Evolutionary conservation across 768 basidiomycete species (phyloP), one percentile per base, ranked within the genome.

Genomic region (Rhodotorula graminis): DNA sequence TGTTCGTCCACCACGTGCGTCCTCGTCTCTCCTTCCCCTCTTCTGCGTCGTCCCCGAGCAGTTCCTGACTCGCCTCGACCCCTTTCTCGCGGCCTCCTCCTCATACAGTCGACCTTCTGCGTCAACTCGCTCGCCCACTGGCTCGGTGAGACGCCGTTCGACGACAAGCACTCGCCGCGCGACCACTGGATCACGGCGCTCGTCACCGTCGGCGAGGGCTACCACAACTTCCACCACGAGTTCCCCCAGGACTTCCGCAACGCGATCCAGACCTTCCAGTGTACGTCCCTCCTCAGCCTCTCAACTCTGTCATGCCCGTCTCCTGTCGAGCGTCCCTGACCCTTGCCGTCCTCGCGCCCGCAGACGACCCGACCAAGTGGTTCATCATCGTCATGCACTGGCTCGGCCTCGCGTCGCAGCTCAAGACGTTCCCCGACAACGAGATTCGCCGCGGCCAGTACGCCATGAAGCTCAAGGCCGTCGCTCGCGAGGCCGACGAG

Each of bases 61-160:
- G 40, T 46, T 53, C 49, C 25, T 52, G 50, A 46, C 44, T n/a
- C n/a, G n/a, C n/a, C n/a, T n/a, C n/a, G n/a, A n/a, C n/a, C n/a
- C 42, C 42, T 44, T 44, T 8, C 42, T 46, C 59, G 31, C 12
- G 23, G 3, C 47, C 50, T 49, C 47, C 61, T 77, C 58, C 25
- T 46, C 40, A n/a, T 21, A 7, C 70, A 90, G 88, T 90, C 90
- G 76, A 90, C 89, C 2, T 93, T 93, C 81, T 91, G 88, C 79
- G 91, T 93, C 81, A 93, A 92, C 80, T 92, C 91, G 29, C 85
- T 93, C 44, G 91, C 91, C 0, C 91, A 93, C 80, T 91, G 88
- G 83, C 84, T 93, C 60, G 91, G 91, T 49, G 86, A 87, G 61
- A 84, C 90, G 42, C 87, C 91, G 2, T 93, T 92, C 74, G 91